Evolutionary conservation across 768 basidiomycete species (phyloP), one percentile per base, ranked within the genome.

Genomic region (Clathrus columnatus): DNA sequence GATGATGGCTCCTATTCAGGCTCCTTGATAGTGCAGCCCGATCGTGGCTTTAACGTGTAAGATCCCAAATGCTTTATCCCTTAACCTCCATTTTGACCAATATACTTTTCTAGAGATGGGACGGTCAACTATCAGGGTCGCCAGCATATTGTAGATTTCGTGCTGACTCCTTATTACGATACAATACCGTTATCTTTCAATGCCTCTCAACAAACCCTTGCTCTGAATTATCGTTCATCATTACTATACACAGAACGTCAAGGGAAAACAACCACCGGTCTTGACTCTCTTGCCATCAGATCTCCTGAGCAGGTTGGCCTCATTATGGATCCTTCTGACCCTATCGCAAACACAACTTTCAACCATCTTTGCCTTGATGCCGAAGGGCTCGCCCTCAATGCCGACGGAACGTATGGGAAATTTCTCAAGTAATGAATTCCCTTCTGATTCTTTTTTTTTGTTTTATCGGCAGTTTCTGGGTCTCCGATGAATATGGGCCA

Each of bases 401-500:
- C 67, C 0, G 84, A 86, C 59, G 83, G 83, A 60, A 77, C 75
- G 79, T 81, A 56, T 52, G 77, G 67, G 2, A 24, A 29, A 17
- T 2, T 27, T 7, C 43, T 29, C 2, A 16, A n/a, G n/a, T n/a
- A n/a, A n/a, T n/a, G n/a, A n/a, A n/a, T n/a, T n/a, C 44, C 28
- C 36, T 17, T 21, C 29, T 17, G 17, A n/a, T n/a, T n/a, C n/a
- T n/a, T n/a, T n/a, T n/a, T n/a, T n/a, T n/a, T n/a, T n/a, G n/a
- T 18, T n/a, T 29, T 28, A 30, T 17, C 43, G 16, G 18, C 44
- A 82, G 80, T 0, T 81, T 74, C 66, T 84, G 80, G 82, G 70
- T 79, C 27, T 80, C 79, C 60, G 84, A 85, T 62, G 84, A 85
- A 67, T 85, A 85, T 59, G 84, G 82, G 0, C 81, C 81, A 2